Evolutionary conservation across 108 stramenopile species (phyloP).

Genomic region (Cyclotella cryptica): DNA sequence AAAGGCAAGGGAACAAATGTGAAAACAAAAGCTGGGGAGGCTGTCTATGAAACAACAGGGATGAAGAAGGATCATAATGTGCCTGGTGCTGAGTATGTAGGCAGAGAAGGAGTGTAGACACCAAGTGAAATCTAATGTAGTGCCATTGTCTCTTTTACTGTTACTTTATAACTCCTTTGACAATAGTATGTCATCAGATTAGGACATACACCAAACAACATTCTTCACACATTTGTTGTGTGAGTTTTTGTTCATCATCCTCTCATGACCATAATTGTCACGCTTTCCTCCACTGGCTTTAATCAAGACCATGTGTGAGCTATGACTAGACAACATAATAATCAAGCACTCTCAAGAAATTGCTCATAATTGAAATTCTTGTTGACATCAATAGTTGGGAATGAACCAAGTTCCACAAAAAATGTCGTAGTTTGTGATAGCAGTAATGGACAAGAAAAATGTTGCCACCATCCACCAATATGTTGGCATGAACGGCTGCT

Average conservation of each 20-base stretch:
- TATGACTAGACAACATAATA: conserved; percentile 69
- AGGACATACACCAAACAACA: conserved; percentile 66
- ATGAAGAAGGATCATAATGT: conserved; percentile 85
- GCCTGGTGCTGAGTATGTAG: conserved; percentile 66
- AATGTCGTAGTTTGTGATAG: conserved; percentile 29
- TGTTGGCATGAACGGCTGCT: conserved; percentile 42
- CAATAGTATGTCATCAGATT: conserved; percentile 52
- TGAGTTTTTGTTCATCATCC: conserved; percentile 63
- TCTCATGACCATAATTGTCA: conserved; percentile 20
- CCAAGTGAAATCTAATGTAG: too few species aligned
- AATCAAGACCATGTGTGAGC: conserved; percentile 73
- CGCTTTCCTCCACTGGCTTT: conserved; percentile 47
- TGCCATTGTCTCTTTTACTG: background rate
- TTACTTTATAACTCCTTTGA: conserved; percentile 27
- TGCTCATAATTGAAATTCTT: conserved; percentile 15
- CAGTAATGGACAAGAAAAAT: conserved; percentile 25
- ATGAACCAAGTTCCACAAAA: conserved; percentile 39
- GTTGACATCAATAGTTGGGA: conserved; percentile 4
- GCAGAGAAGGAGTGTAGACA: conserved; percentile 38
- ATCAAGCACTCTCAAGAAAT: conserved; percentile 56
- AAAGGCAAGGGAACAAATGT: conserved; percentile 84
- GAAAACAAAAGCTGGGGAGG: conserved; percentile 76
- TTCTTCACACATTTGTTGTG: conserved; percentile 68
- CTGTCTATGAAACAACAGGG: conserved; percentile 77
- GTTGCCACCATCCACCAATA: conserved; percentile 36